Base-by-base conservation (phyloP, 495 filamentous ascomycete species). In the Symbiotaphrina buchneri region DNA sequence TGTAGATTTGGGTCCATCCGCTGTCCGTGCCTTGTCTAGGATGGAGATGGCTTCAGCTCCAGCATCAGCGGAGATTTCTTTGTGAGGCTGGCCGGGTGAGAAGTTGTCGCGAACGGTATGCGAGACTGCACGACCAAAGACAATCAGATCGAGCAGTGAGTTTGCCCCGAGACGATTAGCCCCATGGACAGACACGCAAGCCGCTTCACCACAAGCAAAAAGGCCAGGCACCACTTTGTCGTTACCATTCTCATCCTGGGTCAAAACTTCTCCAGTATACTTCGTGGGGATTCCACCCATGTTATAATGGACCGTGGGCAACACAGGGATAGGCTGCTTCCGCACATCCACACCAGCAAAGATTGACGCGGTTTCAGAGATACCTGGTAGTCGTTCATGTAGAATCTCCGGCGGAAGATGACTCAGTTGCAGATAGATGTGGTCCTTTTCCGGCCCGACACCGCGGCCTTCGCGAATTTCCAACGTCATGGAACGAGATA, bases 231-330 rank as follows among this genome's bases (percentile, higher is more conserved):
- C 87, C 42, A 90, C 72, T 66, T 91, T 63, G 58, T 95, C 85
- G 30, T 83, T 69, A 41, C 85, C 87, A 24, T 52, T 48, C 47
- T 70, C 67, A 44, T 92, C 81, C 29, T 85, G 61, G 19, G 75
- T 84, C 34, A 95, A 51, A 42, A 94, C 85, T 56, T 95, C 83
- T 51, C 85, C 85, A 36, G 80, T 93, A 65, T 87, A 94, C 45
- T 79, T 79, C 36, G 85, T 95, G 28, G 85, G 85, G 45, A 94
- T 92, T 62, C 85, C 85, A 53, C 85, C 85, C 85, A 95, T 95
- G 68, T 93, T 93, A 67, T 95, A 95, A 63, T 95, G 87, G 45
- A 92, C 87, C 27, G 85, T 95, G 30, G 85, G 85, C 34, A 95
- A 64, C 41, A 95, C 87, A 33, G 85, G 85, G 45, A 95, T 95